These are phyloP conservation scores for Gliomastix tumulicola DNA, from an alignment of 2,329 filamentous ascomycete species.

Conservation along the genomic window DNA sequence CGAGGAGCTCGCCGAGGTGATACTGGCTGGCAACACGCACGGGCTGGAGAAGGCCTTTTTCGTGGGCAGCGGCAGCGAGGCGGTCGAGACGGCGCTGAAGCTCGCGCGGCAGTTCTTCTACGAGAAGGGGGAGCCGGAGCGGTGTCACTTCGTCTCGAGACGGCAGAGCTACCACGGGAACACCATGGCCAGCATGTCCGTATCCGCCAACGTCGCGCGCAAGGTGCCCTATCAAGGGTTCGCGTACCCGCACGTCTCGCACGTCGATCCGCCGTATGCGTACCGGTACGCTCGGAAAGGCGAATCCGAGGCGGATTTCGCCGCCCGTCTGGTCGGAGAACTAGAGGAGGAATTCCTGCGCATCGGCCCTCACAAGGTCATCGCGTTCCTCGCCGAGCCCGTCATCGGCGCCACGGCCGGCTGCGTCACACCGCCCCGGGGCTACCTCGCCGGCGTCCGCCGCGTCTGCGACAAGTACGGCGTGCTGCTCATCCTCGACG, in stretches of 20 bases:
- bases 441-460: conserved; percentile 48
- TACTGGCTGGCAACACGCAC: conserved; percentile 13
- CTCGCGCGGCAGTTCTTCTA: conserved; percentile 39
- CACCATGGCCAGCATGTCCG: conserved; percentile 35
- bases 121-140: conserved; percentile 26
- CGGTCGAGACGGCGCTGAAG: conserved; percentile 39
- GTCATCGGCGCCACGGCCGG: conserved; percentile 42
- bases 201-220: conserved; percentile 20
- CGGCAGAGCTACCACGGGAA: conserved; percentile 42
- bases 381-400: conserved; percentile 43
- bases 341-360: conserved; percentile 38
- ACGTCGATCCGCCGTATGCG: conserved; percentile 14
- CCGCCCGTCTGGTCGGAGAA: conserved; percentile 29
- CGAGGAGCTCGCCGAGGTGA: conserved; percentile 17
- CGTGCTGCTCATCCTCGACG: conserved; percentile 48
- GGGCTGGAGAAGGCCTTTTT: conserved; percentile 15
- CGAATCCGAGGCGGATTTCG: conserved; percentile 32
- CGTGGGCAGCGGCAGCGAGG: conserved; percentile 19
- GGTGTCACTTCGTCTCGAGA: conserved; percentile 33
- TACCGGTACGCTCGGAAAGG: conserved; percentile 12
- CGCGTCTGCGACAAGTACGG: conserved; percentile 47
- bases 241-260: conserved; percentile 13
- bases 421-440: conserved; percentile 39
- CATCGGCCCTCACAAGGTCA: conserved; percentile 36
- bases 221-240: conserved; percentile 18